These are phyloP conservation scores for Fusarium pininemorale DNA, from an alignment of 2,329 filamentous ascomycete genomes.

Conservation along the genomic window DNA sequence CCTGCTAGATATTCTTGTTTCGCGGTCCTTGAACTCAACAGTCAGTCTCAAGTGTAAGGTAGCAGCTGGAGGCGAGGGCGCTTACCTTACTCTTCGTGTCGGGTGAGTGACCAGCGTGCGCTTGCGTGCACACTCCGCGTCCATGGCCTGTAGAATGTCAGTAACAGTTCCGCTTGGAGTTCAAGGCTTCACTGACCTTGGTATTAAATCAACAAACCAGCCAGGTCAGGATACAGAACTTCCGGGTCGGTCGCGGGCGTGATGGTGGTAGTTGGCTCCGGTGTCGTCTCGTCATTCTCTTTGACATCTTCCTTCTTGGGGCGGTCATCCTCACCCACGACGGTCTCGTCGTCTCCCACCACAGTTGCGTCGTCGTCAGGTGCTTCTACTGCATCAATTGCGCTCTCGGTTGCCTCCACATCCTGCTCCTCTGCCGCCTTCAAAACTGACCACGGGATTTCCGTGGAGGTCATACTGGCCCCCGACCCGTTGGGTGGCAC, in stretches of 20 bases:
- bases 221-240: not conserved
- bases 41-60: not conserved
- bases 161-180: not conserved
- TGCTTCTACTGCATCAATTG: rapidly evolving
- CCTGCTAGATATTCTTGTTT: too few species aligned
- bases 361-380: not conserved
- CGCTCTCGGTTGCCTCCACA: not conserved
- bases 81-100: not conserved
- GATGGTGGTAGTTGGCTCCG: not conserved
- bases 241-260: too few species aligned
- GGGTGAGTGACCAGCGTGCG: too few species aligned
- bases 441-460: not conserved
- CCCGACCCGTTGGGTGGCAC: not conserved
- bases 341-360: not conserved
- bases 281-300: not conserved
- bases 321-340: not conserved
- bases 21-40: too few species aligned
- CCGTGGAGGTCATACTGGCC: rapidly evolving
- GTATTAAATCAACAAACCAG: rapidly evolving
- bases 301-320: not conserved
- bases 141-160: not conserved
- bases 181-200: not conserved
- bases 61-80: too few species aligned
- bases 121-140: not conserved
- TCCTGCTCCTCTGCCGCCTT: not conserved